Percentiles rank a stretch among this genome's conserved stretches.
phyloP scores from a whole-genome alignment of 2,329 filamentous ascomycete genomes.

The Lasiodiplodia gonubiensis region DNA sequence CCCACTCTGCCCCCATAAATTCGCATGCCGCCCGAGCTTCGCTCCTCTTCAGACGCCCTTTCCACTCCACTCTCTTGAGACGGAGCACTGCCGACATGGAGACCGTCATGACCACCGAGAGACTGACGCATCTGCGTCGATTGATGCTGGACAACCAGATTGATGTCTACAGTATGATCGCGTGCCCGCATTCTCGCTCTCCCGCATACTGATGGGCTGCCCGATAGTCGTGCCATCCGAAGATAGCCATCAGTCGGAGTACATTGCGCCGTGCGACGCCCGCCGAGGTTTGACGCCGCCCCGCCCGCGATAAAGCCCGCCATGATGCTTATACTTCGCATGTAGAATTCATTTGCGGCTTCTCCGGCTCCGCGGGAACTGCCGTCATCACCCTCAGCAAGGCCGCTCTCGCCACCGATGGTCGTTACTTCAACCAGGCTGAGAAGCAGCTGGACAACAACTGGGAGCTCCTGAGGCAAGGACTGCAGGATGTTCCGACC shows the following conservation, averaged over 20 bases:
- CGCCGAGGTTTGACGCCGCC: slow-evolving; percentile 66
- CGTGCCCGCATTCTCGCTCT: neutral
- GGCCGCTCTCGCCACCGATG: slow-evolving; percentile 91
- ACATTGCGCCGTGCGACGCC: slow-evolving; percentile 94
- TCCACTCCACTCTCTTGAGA: slow-evolving; percentile 40
- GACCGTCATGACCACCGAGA: slow-evolving; percentile 76
- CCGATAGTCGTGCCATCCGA: slow-evolving; percentile 87
- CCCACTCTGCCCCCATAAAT: slow-evolving; percentile 34
- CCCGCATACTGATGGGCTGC: slow-evolving; percentile 47
- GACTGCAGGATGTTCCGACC: slow-evolving; percentile 89
- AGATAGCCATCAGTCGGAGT: slow-evolving; percentile 97
- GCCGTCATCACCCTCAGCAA: slow-evolving; percentile 86
- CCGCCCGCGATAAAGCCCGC: slow-evolving; percentile 28
- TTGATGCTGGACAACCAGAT: slow-evolving; percentile 88
- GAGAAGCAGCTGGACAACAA: slow-evolving; percentile 87
- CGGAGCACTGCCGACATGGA: slow-evolving; percentile 67
- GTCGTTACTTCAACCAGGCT: slow-evolving; percentile 97
- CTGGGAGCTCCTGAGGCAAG: slow-evolving; percentile 91
- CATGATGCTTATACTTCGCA: slow-evolving; percentile 36
- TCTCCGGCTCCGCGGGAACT: slow-evolving; percentile 92
- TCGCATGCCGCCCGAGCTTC: slow-evolving; percentile 37
- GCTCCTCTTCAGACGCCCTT: slow-evolving; percentile 33
- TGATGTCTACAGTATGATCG: slow-evolving; percentile 81
- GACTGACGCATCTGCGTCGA: slow-evolving; percentile 76
- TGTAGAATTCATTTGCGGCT: slow-evolving; percentile 84